Conservation (phyloP, 2,329 filamentous ascomycete genomes). For the Penicillium concentricum region DNA sequence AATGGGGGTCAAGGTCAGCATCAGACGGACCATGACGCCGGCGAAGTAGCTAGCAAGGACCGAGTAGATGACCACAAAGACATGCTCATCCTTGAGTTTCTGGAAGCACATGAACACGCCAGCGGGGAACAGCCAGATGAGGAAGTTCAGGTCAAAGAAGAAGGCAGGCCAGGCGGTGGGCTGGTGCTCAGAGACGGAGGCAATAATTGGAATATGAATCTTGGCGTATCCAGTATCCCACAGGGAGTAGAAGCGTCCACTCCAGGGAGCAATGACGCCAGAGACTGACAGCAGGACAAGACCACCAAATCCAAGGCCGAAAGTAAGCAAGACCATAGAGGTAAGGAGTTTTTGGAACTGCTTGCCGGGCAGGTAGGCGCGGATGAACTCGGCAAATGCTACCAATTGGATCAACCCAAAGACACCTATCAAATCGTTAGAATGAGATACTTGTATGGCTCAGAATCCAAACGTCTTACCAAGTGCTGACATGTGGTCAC, state of each 20-base stretch:
- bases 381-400: slow-evolving; percentile 86
- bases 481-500: slow-evolving; percentile 96
- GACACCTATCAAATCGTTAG: slow-evolving; percentile 61
- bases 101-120: slow-evolving; percentile 99
- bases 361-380: slow-evolving; percentile 81
- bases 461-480: slow-evolving; percentile 54
- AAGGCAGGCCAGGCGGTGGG: slow-evolving; percentile 98
- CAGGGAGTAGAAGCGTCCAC: slow-evolving; percentile 96
- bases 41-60: slow-evolving; percentile 97
- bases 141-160: slow-evolving; percentile 97
- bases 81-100: slow-evolving; percentile 89
- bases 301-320: slow-evolving; percentile 69
- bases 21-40: slow-evolving; percentile 98
- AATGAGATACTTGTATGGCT: not conserved
- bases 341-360: slow-evolving; percentile 92
- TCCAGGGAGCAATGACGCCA: slow-evolving; percentile 95
- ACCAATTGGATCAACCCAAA: slow-evolving; percentile 95
- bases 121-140: slow-evolving; percentile 98
- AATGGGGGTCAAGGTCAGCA: slow-evolving; percentile 94
- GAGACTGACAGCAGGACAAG: slow-evolving; percentile 80
- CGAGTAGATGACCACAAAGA: slow-evolving; percentile 97
- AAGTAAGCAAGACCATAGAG: slow-evolving; percentile 70
- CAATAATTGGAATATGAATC: slow-evolving; percentile 98
- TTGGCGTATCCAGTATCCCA: slow-evolving; percentile 99
- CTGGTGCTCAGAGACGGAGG: slow-evolving; percentile 99